Percentiles rank a stretch among this genome's conserved stretches.
Conservation (phyloP, 2,329 filamentous ascomycete species). For the Penicillium sumatraense region DNA sequence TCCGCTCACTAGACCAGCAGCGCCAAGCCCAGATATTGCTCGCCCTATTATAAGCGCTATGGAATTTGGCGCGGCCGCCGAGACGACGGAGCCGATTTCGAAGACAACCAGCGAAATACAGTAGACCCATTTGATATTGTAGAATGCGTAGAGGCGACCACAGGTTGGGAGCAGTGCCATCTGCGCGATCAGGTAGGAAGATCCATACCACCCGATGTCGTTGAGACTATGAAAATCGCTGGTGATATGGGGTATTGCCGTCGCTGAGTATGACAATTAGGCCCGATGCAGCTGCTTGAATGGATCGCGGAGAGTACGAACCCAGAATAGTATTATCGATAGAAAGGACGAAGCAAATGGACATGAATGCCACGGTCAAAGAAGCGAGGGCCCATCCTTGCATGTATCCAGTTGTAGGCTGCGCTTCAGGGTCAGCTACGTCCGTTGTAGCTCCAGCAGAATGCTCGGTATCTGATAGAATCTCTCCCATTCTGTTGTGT, state of each 20-base stretch:
- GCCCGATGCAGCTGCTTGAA: neutral
- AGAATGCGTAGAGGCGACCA: conserved; percentile 42
- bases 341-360: conserved; percentile 5
- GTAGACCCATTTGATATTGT: conserved; percentile 40
- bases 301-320: too few relatives aligned
- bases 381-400: conserved; percentile 8
- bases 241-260: conserved; percentile 49
- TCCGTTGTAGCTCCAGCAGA: neutral
- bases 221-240: conserved; percentile 46
- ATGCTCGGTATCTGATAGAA: neutral
- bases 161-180: conserved; percentile 42
- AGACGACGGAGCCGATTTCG: conserved; percentile 38
- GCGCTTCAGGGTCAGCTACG: neutral
- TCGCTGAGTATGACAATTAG: conserved; percentile 22
- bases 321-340: conserved; percentile 7
- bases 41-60: conserved; percentile 39
- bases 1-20: conserved; percentile 36
- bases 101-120: conserved; percentile 39
- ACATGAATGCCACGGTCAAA: conserved; percentile 5
- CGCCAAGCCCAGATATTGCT: conserved; percentile 37
- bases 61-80: conserved; percentile 34
- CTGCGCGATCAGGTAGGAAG: conserved; percentile 42
- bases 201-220: conserved; percentile 52
- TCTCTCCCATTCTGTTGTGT: neutral
- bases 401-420: conserved; percentile 4